These are phyloP conservation scores for Ophiocordyceps camponoti-leonardi DNA, from an alignment of 2,329 filamentous ascomycete species.

Conservation along the genomic window DNA sequence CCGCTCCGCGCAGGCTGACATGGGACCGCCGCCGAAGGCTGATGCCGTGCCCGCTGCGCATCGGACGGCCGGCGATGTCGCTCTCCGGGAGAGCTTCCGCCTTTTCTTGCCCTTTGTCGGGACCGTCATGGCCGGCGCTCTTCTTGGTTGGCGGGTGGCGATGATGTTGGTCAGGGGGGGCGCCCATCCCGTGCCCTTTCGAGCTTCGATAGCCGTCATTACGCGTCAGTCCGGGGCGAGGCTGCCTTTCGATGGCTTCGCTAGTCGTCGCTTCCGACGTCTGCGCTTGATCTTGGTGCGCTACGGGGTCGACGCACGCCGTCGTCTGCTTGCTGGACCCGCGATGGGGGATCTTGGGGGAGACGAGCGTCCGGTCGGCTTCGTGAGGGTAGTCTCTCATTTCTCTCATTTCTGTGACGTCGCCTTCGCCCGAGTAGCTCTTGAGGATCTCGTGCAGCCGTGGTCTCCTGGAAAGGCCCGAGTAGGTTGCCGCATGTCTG, in stretches of 20 bases:
- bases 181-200: not conserved
- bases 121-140: not conserved
- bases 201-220: not conserved
- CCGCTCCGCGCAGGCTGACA: conserved; percentile 31
- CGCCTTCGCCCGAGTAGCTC: conserved; percentile 8
- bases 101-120: conserved; percentile 5
- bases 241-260: not conserved
- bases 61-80: conserved; percentile 8
- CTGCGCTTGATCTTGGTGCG: not conserved
- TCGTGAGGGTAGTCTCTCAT: not conserved
- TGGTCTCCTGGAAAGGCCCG: conserved; percentile 7
- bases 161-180: not conserved
- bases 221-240: not conserved
- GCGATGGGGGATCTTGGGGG: conserved; percentile 3
- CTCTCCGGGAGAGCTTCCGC: conserved; percentile 10
- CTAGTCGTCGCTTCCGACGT: not conserved
- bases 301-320: not conserved
- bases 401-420: conserved; percentile 1
- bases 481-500: conserved; percentile 11
- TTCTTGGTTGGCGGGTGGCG: not conserved
- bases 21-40: conserved; percentile 33
- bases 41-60: conserved; percentile 16
- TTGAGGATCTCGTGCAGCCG: conserved; percentile 10
- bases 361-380: not conserved
- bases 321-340: conserved; percentile 4